Evolutionary conservation across 192 early-diverging fungal genomes (phyloP).

Genomic region (Coemansia sp.): DNA sequence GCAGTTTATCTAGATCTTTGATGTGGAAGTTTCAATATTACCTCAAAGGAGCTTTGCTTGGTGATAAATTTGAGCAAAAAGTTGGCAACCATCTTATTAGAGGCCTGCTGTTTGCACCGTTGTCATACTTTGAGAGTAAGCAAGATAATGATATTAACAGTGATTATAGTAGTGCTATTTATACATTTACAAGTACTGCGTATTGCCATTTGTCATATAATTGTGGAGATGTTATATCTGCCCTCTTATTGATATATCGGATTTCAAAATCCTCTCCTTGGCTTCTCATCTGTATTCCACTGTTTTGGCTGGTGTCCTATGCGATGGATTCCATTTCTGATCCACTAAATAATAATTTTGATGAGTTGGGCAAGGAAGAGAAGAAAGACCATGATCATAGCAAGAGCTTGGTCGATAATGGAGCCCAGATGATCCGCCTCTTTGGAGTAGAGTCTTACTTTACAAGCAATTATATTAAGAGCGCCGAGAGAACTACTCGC

Average conservation of each 20-base stretch:
- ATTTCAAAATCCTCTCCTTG: background rate
- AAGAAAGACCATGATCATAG: background rate
- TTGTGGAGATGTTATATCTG: background rate
- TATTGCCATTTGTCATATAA: background rate
- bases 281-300: background rate
- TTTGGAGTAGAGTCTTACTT: slow-evolving; percentile 61
- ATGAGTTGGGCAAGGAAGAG: background rate
- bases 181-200: background rate
- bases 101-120: slow-evolving; percentile 4
- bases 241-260: background rate
- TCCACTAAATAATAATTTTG: background rate
- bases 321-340: background rate
- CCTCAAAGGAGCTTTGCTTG: background rate
- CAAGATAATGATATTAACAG: background rate
- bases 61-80: background rate
- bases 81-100: background rate
- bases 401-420: slow-evolving; percentile 4
- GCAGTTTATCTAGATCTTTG: background rate
- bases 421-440: slow-evolving; percentile 62
- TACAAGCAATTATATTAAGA: slow-evolving; percentile 46
- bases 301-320: background rate
- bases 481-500: slow-evolving; percentile 63
- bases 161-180: background rate
- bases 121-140: slow-evolving; percentile 10
- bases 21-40: background rate